Percentiles rank a stretch among this genome's conserved stretches.
phyloP scores from a whole-genome alignment of 148 eudicot species.

The Talinum fruticosum region DNA sequence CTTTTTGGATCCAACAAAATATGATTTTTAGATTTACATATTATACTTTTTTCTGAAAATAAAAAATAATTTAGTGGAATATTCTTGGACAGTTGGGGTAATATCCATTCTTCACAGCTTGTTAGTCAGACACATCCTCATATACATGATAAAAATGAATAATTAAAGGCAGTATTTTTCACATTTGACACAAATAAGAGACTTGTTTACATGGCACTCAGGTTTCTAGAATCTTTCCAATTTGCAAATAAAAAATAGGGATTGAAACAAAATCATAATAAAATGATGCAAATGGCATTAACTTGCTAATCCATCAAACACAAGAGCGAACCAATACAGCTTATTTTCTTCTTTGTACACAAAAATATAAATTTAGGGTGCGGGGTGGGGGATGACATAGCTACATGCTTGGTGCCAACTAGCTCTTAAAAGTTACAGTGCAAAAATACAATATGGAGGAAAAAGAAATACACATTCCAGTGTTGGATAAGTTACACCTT shows the following conservation, averaged over 20 bases:
- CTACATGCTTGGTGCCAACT: background rate
- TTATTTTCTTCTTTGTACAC: slow-evolving; percentile 19
- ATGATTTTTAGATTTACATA: too few species aligned
- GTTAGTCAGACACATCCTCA: too few species aligned
- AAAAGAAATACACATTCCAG: slow-evolving; percentile 4
- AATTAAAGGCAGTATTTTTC: too few species aligned
- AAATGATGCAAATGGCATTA: background rate
- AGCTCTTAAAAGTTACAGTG: background rate
- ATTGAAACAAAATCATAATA: too few species aligned
- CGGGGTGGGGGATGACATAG: background rate
- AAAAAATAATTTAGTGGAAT: background rate
- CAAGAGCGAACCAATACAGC: slow-evolving; percentile 1
- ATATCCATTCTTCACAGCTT: background rate
- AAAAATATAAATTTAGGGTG: background rate
- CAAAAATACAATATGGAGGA: slow-evolving; percentile 1
- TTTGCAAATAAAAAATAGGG: too few species aligned
- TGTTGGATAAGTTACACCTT: slow-evolving; percentile 24
- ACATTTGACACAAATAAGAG: too few species aligned
- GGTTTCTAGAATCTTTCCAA: too few species aligned
- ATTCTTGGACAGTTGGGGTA: background rate
- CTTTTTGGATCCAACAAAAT: too few species aligned
- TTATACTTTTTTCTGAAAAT: too few species aligned
- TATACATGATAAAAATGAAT: too few species aligned
- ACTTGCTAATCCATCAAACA: background rate
- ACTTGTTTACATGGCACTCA: too few species aligned